Evolutionary conservation across 768 basidiomycete species (phyloP).

Genomic region (Pholiota microspora): DNA sequence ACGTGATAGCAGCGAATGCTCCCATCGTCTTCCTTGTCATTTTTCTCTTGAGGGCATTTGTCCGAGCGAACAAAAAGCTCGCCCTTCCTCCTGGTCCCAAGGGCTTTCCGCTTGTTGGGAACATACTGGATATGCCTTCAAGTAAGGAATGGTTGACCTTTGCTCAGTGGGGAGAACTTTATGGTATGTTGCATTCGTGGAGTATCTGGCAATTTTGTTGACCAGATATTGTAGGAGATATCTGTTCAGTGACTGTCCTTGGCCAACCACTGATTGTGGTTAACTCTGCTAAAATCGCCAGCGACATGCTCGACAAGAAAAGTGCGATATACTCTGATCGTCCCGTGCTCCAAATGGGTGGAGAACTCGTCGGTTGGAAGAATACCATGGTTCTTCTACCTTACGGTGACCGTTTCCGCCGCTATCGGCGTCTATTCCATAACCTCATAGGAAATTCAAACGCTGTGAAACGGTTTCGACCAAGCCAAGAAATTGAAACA

Average conservation of each 20-base stretch:
- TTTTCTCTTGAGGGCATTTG: slow-evolving; percentile 29
- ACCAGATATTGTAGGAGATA: slow-evolving; percentile 42
- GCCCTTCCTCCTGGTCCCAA: slow-evolving; percentile 51
- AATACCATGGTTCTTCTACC: slow-evolving; percentile 53
- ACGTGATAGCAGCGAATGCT: slow-evolving; percentile 14
- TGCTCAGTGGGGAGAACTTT: slow-evolving; percentile 49
- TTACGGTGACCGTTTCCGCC: slow-evolving; percentile 56
- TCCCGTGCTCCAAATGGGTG: slow-evolving; percentile 53
- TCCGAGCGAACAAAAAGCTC: slow-evolving; percentile 23
- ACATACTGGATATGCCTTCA: slow-evolving; percentile 49
- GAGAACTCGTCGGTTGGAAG: slow-evolving; percentile 57
- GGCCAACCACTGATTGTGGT: slow-evolving; percentile 59
- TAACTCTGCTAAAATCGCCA: slow-evolving; percentile 47
- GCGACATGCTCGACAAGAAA: slow-evolving; percentile 65
- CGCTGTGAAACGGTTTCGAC: slow-evolving; percentile 40
- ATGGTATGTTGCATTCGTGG: slow-evolving; percentile 32
- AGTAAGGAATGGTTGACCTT: slow-evolving; percentile 52
- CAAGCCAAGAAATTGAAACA: slow-evolving; percentile 44
- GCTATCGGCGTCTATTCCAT: slow-evolving; percentile 52
- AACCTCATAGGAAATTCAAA: slow-evolving; percentile 44
- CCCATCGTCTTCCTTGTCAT: slow-evolving; percentile 34
- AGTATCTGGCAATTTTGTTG: not conserved
- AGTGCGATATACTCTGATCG: slow-evolving; percentile 67
- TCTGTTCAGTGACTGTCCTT: slow-evolving; percentile 57
- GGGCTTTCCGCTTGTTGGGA: slow-evolving; percentile 53